These are phyloP conservation scores for Skeletonema marinoi DNA, from an alignment of 108 stramenopile species.

Conservation along the genomic window DNA sequence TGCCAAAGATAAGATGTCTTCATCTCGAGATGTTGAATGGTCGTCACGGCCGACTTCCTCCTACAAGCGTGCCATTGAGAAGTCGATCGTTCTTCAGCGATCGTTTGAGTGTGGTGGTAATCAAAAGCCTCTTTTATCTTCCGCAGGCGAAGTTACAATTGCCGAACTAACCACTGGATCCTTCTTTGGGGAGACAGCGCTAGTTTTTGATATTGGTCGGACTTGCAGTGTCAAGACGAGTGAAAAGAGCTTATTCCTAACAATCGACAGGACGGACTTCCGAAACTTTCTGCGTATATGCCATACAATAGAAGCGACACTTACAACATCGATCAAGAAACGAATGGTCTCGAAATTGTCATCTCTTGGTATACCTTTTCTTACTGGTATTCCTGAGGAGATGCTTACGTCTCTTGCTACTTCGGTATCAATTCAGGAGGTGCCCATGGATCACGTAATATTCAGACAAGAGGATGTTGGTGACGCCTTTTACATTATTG, in stretches of 20 bases:
- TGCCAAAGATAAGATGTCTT: conserved; percentile 19
- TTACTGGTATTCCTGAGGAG: conserved; percentile 47
- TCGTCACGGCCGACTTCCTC: background rate
- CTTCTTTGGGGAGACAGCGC: conserved; percentile 68
- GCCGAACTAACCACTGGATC: conserved; percentile 54
- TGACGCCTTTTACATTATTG: conserved; percentile 56
- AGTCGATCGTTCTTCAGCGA: conserved; percentile 37
- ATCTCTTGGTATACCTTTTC: conserved; percentile 55
- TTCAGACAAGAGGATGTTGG: conserved; percentile 55
- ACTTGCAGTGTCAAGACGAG: conserved; percentile 50
- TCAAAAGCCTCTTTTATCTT: conserved; percentile 5
- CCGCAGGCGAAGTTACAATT: conserved; percentile 22
- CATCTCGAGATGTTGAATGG: background rate
- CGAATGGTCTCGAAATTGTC: conserved; percentile 55
- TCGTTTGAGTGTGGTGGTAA: conserved; percentile 42
- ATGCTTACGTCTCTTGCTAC: conserved; percentile 33
- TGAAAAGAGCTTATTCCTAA: conserved; percentile 54
- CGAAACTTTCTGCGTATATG: conserved; percentile 52
- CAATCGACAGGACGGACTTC: conserved; percentile 50
- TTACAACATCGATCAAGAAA: conserved; percentile 48
- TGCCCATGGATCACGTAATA: conserved; percentile 43
- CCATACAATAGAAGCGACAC: conserved; percentile 36
- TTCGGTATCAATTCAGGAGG: conserved; percentile 43
- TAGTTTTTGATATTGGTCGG: conserved; percentile 61
- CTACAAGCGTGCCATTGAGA: conserved; percentile 3